Evolutionary conservation across 2,329 filamentous ascomycete species (phyloP).

Genomic region (Cryphonectria carpinicola): DNA sequence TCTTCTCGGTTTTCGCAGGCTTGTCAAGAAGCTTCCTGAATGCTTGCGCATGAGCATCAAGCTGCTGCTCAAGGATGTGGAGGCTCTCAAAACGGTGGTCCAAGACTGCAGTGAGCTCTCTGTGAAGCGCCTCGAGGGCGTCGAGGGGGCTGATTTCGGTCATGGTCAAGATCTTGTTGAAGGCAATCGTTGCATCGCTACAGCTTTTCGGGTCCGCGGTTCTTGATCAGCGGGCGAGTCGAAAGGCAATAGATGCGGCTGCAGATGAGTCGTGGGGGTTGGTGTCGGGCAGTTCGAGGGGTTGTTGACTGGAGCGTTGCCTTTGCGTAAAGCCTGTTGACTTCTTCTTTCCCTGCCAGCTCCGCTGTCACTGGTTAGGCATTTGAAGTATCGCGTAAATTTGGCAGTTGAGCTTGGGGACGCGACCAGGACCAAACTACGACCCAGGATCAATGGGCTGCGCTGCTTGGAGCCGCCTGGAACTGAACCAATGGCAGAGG

Average conservation of each 20-base stretch:
- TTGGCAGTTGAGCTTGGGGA: slow-evolving; percentile 24
- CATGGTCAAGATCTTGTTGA: slow-evolving; percentile 54
- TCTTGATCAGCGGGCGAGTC: background rate
- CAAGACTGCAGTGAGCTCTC: slow-evolving; percentile 77
- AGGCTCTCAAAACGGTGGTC: slow-evolving; percentile 66
- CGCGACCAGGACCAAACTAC: slow-evolving; percentile 18
- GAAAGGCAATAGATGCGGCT: too few relatives aligned
- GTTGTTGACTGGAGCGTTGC: background rate
- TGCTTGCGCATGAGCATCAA: slow-evolving; percentile 68
- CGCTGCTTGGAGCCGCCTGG: background rate
- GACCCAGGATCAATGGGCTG: background rate
- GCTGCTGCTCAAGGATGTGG: slow-evolving; percentile 70
- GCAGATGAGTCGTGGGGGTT: background rate
- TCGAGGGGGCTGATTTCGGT: slow-evolving; percentile 74
- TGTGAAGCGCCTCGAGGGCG: slow-evolving; percentile 81
- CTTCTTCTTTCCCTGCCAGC: slow-evolving; percentile 14
- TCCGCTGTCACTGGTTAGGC: slow-evolving; percentile 6
- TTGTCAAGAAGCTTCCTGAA: slow-evolving; percentile 77
- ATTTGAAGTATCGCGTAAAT: slow-evolving; percentile 28
- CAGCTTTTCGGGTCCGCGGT: slow-evolving; percentile 1
- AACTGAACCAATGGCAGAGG: slow-evolving; percentile 5
- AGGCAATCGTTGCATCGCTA: slow-evolving; percentile 24
- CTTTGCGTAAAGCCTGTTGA: slow-evolving; percentile 15
- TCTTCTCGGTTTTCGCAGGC: slow-evolving; percentile 72
- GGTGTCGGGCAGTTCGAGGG: background rate